Evolutionary conservation across 805 yeast genomes (phyloP).

Genomic region (Cyberlindnera amylophila): DNA sequence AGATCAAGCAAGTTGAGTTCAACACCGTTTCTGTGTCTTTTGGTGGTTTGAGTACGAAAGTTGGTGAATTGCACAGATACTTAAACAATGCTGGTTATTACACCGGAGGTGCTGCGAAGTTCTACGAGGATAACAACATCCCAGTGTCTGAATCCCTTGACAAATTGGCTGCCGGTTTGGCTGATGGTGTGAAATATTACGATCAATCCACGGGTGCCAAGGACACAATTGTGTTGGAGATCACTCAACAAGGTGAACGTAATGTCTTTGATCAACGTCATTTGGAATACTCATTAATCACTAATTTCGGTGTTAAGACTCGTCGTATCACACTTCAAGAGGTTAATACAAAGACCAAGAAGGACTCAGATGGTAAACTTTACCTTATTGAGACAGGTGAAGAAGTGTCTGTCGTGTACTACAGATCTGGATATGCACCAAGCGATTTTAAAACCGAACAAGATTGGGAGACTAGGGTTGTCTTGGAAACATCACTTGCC

Average conservation of each 20-base stretch:
- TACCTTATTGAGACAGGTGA: constrained; percentile 50
- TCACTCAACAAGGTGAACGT: constrained; percentile 82
- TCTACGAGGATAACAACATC: constrained; percentile 44
- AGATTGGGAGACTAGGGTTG: constrained; percentile 76
- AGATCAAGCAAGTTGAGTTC: constrained; percentile 91
- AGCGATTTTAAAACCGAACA: constrained; percentile 61
- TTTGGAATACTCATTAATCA: constrained; percentile 66
- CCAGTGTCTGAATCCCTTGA: constrained; percentile 66
- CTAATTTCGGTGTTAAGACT: constrained; percentile 53
- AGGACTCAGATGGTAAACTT: constrained; percentile 43
- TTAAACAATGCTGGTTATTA: constrained; percentile 60
- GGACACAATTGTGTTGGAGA: constrained; percentile 61
- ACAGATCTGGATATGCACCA: constrained; percentile 86
- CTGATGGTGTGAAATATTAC: constrained; percentile 61
- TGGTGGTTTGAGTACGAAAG: constrained; percentile 83
- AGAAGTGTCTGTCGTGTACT: constrained; percentile 86
- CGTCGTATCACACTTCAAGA: constrained; percentile 66
- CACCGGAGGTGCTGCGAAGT: constrained; percentile 35
- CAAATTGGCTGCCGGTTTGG: constrained; percentile 65
- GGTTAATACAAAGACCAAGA: constrained; percentile 38
- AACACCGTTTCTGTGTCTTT: constrained; percentile 95
- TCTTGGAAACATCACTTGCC: constrained; percentile 71
- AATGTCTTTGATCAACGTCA: constrained; percentile 90
- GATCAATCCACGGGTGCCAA: constrained; percentile 27
- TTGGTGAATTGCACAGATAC: constrained; percentile 69